Evolutionary conservation across 192 early-diverging fungal species (phyloP).

Genomic region (Entophlyctis helioformis): DNA sequence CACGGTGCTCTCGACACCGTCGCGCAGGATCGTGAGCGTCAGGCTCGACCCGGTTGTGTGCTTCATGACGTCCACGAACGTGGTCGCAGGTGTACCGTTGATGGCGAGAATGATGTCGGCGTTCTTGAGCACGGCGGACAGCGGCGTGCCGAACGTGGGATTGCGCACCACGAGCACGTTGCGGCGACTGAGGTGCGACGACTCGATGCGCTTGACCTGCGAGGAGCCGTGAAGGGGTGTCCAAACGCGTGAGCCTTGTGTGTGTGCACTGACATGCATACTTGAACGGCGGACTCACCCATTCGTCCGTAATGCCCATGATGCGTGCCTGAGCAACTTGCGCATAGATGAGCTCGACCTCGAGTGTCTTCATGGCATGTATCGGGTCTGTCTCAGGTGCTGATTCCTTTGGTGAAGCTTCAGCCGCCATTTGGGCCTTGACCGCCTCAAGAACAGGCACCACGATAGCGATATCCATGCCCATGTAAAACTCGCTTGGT

Average conservation of each 20-base stretch:
- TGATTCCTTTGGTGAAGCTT: neutral
- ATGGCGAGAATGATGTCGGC: slow-evolving; percentile 15
- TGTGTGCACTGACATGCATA: too few relatives aligned
- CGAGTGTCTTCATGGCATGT: slow-evolving; percentile 6
- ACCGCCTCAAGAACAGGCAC: slow-evolving; percentile 5
- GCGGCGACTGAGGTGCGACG: slow-evolving; percentile 12
- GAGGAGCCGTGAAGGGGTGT: neutral
- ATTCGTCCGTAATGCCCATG: slow-evolving; percentile 29
- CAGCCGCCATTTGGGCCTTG: neutral
- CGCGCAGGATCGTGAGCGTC: slow-evolving; percentile 8
- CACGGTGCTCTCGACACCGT: slow-evolving; percentile 9
- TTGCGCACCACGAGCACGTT: slow-evolving; percentile 24
- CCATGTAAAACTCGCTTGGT: slow-evolving; percentile 27
- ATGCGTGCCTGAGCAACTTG: slow-evolving; percentile 33
- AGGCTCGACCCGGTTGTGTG: slow-evolving; percentile 2
- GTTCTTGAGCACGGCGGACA: slow-evolving; percentile 5
- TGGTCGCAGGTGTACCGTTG: slow-evolving; percentile 6
- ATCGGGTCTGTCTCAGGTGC: too few relatives aligned
- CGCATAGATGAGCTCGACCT: slow-evolving; percentile 26
- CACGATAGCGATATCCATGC: slow-evolving; percentile 13
- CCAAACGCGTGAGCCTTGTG: too few relatives aligned
- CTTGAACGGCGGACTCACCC: slow-evolving; percentile 10
- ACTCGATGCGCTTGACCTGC: slow-evolving; percentile 17
- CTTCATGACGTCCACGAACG: neutral
- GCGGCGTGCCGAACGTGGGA: slow-evolving; percentile 9